Percentiles rank a stretch among this genome's conserved stretches.
These are phyloP conservation scores for Alisma plantagoaquatica DNA, from an alignment of 106 monocot genomes.

Conservation along the genomic window DNA sequence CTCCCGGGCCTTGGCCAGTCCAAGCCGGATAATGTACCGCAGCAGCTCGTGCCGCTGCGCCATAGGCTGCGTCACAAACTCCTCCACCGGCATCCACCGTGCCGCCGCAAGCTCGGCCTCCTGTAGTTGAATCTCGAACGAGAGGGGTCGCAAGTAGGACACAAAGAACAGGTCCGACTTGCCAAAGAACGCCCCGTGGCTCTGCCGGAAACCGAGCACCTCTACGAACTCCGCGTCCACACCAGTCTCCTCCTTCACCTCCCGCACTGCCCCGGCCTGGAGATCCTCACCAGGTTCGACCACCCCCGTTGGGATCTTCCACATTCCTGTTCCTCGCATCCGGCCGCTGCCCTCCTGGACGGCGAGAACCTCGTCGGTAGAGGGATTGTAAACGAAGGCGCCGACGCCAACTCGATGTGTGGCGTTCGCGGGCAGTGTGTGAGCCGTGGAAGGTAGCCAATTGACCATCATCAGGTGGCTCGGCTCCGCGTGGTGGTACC, in stretches of 20 bases:
- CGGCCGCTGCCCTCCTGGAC: slow-evolving; percentile 82
- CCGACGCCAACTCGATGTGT: slow-evolving; percentile 87
- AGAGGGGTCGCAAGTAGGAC: slow-evolving; percentile 58
- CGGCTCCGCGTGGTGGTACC: slow-evolving; percentile 96
- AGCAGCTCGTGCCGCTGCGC: no score
- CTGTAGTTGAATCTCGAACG: slow-evolving; percentile 57
- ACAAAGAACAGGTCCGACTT: slow-evolving; percentile 84
- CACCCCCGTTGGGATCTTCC: slow-evolving; percentile 95
- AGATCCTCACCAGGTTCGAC: slow-evolving; percentile 90
- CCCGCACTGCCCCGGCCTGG: slow-evolving; percentile 54
- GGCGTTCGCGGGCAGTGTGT: slow-evolving; percentile 87
- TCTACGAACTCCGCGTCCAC: slow-evolving; percentile 91
- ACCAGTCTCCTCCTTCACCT: slow-evolving; percentile 98
- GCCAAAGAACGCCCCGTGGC: slow-evolving; percentile 57
- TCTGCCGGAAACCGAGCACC: slow-evolving; percentile 89
- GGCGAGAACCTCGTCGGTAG: slow-evolving; percentile 73
- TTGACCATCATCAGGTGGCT: slow-evolving; percentile 85
- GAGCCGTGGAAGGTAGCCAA: slow-evolving; percentile 68
- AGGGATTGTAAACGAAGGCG: slow-evolving; percentile 80
- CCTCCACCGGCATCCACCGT: no score
- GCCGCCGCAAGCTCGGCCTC: slow-evolving; percentile 78
- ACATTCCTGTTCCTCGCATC: slow-evolving; percentile 52
- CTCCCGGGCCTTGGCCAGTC: no score
- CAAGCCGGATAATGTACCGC: no score
- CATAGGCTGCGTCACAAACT: no score